Evolutionary conservation across 176 grass and related monocot genomes (phyloP).

Genomic region (Raddia distichophylla): DNA sequence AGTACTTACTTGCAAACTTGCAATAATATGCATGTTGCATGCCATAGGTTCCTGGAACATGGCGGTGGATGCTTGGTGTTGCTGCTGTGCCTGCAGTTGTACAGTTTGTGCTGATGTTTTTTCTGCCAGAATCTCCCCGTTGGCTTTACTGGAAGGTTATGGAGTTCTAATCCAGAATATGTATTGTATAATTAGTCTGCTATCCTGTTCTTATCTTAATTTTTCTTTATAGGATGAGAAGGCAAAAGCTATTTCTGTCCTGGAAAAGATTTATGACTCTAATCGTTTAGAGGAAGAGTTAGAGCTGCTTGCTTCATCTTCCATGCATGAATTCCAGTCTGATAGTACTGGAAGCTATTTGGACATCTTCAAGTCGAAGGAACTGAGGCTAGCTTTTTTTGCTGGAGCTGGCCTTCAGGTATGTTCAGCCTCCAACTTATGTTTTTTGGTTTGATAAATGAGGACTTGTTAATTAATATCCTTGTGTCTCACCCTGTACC

Average conservation of each 20-base stretch:
- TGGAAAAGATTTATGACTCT: conserved; percentile 80
- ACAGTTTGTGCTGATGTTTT: conserved; percentile 91
- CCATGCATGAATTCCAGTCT: conserved; percentile 68
- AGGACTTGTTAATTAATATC: neutral
- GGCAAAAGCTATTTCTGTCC: conserved; percentile 70
- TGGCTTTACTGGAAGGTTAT: conserved; percentile 96
- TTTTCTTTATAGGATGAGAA: conserved; percentile 75
- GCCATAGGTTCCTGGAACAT: conserved; percentile 86
- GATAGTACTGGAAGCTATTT: conserved; percentile 58
- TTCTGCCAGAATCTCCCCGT: conserved; percentile 91
- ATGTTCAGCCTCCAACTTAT: conserved; percentile 1
- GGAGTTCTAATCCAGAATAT: conserved; percentile 8
- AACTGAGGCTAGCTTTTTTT: conserved; percentile 86
- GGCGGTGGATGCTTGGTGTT: conserved; percentile 99
- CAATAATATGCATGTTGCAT: conserved; percentile 39
- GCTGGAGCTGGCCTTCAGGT: conserved; percentile 98
- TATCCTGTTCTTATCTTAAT: conserved; percentile 21
- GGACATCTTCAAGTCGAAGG: conserved; percentile 82
- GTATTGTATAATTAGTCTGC: neutral
- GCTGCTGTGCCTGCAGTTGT: conserved; percentile 81
- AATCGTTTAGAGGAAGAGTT: conserved; percentile 82
- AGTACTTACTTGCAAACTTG: conserved; percentile 20
- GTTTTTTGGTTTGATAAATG: neutral
- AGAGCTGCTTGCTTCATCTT: conserved; percentile 66
- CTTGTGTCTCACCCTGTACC: neutral